Conservation (phyloP, 306 rosid genomes). For the Delonix regia region DNA sequence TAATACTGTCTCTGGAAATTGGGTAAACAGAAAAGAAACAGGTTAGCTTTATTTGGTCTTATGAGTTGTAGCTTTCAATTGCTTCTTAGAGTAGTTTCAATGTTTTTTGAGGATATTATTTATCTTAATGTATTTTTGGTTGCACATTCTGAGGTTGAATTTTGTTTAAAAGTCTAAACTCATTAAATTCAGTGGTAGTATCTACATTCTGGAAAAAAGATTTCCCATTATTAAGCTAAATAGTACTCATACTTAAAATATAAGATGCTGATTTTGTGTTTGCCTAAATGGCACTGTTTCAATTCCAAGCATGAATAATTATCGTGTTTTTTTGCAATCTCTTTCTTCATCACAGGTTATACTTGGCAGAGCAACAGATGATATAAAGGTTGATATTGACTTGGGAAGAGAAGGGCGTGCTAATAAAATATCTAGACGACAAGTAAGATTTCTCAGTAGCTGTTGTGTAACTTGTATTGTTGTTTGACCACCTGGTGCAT, state of each 20-base stretch:
- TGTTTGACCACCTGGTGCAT: slow-evolving; percentile 17
- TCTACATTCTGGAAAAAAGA: slow-evolving; percentile 16
- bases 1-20: slow-evolving; percentile 20
- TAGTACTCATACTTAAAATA: slow-evolving; percentile 19
- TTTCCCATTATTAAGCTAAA: slow-evolving; percentile 28
- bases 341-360: slow-evolving; percentile 59
- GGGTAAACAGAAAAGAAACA: slow-evolving; percentile 19
- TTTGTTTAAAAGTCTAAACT: not conserved
- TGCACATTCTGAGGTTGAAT: slow-evolving; percentile 18
- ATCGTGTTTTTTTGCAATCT: slow-evolving; percentile 30
- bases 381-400: slow-evolving; percentile 73
- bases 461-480: slow-evolving; percentile 2
- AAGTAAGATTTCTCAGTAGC: slow-evolving; percentile 58
- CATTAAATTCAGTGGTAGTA: not conserved
- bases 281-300: slow-evolving; percentile 10
- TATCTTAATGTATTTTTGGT: slow-evolving; percentile 16
- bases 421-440: slow-evolving; percentile 80
- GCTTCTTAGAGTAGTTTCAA: not conserved
- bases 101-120: slow-evolving; percentile 28
- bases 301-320: slow-evolving; percentile 29
- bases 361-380: slow-evolving; percentile 81
- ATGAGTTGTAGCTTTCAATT: too few relatives aligned
- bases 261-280: slow-evolving; percentile 26
- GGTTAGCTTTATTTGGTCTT: too few relatives aligned
- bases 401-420: slow-evolving; percentile 71